A percentile compares a stretch with the other conserved stretches of the same genome.
Conservation (phyloP, 495 filamentous ascomycete genomes). For the Annulohypoxylon stygium region DNA sequence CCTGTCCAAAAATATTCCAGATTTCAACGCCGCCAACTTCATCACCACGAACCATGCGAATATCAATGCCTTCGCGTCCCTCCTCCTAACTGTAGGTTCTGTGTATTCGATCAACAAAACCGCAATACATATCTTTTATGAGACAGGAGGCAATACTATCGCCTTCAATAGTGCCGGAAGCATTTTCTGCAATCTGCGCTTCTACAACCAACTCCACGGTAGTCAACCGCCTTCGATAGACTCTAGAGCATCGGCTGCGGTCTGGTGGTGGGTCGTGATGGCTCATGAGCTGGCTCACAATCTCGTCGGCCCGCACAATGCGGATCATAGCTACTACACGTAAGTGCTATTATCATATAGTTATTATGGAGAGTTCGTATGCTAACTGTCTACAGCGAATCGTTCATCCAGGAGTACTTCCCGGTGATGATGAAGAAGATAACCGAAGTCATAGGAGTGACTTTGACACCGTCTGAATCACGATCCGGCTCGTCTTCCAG, state of each 20-base stretch:
- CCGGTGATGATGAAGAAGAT: constrained; percentile 61
- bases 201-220: constrained; percentile 83
- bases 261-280: constrained; percentile 93
- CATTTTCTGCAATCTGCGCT: constrained; percentile 94
- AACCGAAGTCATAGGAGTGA: constrained; percentile 35
- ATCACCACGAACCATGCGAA: constrained; percentile 69
- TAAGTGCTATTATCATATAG: constrained; percentile 53
- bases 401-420: constrained; percentile 65
- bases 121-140: constrained; percentile 87
- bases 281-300: constrained; percentile 98
- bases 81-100: constrained; percentile 76
- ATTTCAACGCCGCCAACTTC: constrained; percentile 65
- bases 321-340: constrained; percentile 89
- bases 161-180: constrained; percentile 90
- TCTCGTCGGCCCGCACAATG: constrained; percentile 80
- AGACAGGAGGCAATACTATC: constrained; percentile 81
- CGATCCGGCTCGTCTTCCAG: neutral
- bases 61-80: constrained; percentile 76
- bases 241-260: constrained; percentile 72
- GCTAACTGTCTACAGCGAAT: constrained; percentile 56
- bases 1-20: constrained; percentile 66
- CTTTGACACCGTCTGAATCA: neutral
- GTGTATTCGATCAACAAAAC: constrained; percentile 75
- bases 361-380: neutral
- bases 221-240: constrained; percentile 51